Evolutionary conservation across 768 basidiomycete species (phyloP).

Genomic region (Pleurotus eryngii): DNA sequence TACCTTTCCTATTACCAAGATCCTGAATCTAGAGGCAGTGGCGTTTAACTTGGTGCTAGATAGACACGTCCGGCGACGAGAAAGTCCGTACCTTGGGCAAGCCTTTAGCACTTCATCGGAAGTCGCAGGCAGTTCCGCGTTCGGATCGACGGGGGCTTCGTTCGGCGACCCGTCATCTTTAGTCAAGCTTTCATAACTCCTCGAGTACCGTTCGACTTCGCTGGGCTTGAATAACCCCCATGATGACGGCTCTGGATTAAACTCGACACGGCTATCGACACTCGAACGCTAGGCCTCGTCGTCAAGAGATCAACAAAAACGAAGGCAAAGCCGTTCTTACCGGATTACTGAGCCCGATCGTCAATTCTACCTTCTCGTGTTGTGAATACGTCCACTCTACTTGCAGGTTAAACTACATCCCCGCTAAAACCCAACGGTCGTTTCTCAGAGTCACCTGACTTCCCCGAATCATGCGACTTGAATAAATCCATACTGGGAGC

Average conservation of each 20-base stretch:
- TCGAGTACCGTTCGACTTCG: neutral
- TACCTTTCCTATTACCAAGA: constrained; percentile 4
- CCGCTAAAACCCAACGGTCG: no score
- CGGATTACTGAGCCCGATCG: neutral
- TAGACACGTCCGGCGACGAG: neutral
- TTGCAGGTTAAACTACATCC: neutral
- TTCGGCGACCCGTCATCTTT: neutral
- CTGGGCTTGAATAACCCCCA: neutral
- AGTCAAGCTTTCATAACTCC: neutral
- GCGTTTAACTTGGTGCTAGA: neutral
- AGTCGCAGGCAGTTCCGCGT: neutral
- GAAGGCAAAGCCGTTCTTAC: neutral
- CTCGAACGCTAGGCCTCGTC: neutral
- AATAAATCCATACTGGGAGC: neutral
- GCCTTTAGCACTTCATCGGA: neutral
- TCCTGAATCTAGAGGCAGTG: neutral
- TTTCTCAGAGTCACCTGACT: neutral
- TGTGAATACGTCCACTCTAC: neutral
- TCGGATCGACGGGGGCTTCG: neutral
- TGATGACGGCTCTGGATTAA: neutral
- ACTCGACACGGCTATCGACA: neutral
- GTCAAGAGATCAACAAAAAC: neutral
- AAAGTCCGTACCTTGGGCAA: neutral
- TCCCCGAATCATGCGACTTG: neutral
- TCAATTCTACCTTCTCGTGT: neutral